Evolutionary conservation across 192 early-diverging fungal species (phyloP).

Genomic region (Coemansia sp.): DNA sequence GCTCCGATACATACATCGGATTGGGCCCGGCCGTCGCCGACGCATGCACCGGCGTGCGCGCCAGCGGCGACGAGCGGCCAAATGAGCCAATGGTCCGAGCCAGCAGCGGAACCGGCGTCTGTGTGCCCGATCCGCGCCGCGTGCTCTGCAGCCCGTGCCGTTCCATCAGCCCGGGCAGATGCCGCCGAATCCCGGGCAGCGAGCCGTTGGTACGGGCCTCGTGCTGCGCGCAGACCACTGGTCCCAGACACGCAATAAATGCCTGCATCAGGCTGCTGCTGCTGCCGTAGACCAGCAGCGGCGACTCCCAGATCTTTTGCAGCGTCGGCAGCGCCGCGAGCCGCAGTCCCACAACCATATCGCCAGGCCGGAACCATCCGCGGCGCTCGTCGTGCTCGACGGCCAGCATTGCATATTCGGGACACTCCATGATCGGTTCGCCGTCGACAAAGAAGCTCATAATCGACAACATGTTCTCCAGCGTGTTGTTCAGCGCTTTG

Average conservation of each 20-base stretch:
- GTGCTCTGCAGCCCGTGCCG: slow-evolving; percentile 5
- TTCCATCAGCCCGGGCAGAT: slow-evolving; percentile 18
- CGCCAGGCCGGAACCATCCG: slow-evolving; percentile 68
- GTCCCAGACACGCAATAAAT: slow-evolving; percentile 59
- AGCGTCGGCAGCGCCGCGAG: slow-evolving; percentile 58
- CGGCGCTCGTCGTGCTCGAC: slow-evolving; percentile 37
- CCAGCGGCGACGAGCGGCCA: slow-evolving; percentile 15
- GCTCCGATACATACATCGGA: slow-evolving; percentile 59
- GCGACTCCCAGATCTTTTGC: slow-evolving; percentile 60
- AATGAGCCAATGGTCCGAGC: slow-evolving; percentile 9
- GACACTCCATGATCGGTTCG: slow-evolving; percentile 70
- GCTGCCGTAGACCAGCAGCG: slow-evolving; percentile 54
- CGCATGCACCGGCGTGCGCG: slow-evolving; percentile 7
- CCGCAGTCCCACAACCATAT: slow-evolving; percentile 65
- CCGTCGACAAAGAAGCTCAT: slow-evolving; percentile 66
- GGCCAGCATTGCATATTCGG: slow-evolving; percentile 40
- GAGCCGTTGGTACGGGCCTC: slow-evolving; percentile 39
- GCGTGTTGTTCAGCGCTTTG: slow-evolving; percentile 25
- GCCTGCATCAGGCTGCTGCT: slow-evolving; percentile 53
- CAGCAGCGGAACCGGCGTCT: slow-evolving; percentile 34
- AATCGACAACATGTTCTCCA: slow-evolving; percentile 52
- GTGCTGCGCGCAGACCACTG: slow-evolving; percentile 70
- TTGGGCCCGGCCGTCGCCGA: slow-evolving; percentile 44
- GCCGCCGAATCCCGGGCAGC: slow-evolving; percentile 17
- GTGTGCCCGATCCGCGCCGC: slow-evolving; percentile 12